A percentile compares a stretch with the other conserved stretches of the same genome.
phyloP scores from a whole-genome alignment of 2,329 filamentous ascomycete genomes.

The Emericellopsis cladophorae region DNA sequence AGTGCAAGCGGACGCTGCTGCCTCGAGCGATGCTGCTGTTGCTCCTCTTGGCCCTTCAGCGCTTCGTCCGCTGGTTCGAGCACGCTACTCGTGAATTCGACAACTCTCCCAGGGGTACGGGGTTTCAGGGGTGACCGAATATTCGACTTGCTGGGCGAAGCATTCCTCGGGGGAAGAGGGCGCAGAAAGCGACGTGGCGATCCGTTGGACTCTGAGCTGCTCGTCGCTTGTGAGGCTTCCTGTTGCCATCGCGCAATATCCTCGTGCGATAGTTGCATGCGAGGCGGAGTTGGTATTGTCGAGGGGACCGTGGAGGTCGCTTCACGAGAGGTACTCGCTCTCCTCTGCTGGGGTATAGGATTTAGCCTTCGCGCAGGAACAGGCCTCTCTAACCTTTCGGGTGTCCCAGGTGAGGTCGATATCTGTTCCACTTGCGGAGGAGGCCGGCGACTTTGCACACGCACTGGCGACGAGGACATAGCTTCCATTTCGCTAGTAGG shows the following conservation, averaged over 20 bases:
- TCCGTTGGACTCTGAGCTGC: conserved; percentile 17
- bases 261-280: conserved; percentile 26
- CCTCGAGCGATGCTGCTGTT: background rate
- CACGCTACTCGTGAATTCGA: conserved; percentile 42
- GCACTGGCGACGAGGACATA: conserved; percentile 20
- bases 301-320: conserved; percentile 1
- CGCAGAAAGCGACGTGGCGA: conserved; percentile 25
- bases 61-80: conserved; percentile 31
- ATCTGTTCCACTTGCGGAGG: background rate
- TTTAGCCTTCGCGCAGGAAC: conserved; percentile 32
- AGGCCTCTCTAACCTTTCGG: conserved; percentile 17
- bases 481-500: conserved; percentile 16
- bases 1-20: no score
- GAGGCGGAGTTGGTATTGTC: conserved; percentile 19
- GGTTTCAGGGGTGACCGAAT: conserved; percentile 44
- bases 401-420: conserved; percentile 13
- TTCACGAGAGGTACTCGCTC: conserved; percentile 11
- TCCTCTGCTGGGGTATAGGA: conserved; percentile 30
- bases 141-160: conserved; percentile 43
- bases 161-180: conserved; percentile 34
- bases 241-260: conserved; percentile 29
- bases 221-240: conserved; percentile 23
- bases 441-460: background rate
- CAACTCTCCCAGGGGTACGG: conserved; percentile 43
- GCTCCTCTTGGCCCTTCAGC: conserved; percentile 15